phyloP scores from a whole-genome alignment of 805 yeast genomes.

The Henningerozyma blattae region DNA sequence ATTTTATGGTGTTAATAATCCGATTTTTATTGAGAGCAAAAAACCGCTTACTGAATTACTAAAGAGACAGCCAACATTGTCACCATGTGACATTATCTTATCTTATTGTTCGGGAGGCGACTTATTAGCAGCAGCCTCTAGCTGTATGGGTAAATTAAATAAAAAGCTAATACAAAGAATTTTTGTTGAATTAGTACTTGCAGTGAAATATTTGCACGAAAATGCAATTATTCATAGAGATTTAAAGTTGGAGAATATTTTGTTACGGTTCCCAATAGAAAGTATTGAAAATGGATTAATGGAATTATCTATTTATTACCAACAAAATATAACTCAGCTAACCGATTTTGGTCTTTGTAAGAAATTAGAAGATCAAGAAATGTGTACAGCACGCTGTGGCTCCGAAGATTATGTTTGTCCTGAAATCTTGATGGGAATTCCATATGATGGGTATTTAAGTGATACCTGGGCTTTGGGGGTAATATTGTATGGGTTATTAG shows the following conservation, averaged over 20 bases:
- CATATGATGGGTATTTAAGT: constrained; percentile 82
- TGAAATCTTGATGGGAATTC: constrained; percentile 78
- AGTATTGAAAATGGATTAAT: constrained; percentile 10
- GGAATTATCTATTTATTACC: constrained; percentile 5
- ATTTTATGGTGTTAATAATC: constrained; percentile 36
- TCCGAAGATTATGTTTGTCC: constrained; percentile 96
- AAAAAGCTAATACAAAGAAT: constrained; percentile 45
- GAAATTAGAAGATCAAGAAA: constrained; percentile 44
- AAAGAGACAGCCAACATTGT: constrained; percentile 20
- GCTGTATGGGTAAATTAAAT: constrained; percentile 28
- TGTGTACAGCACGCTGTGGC: constrained; percentile 83
- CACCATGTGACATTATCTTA: constrained; percentile 42
- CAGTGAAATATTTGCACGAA: constrained; percentile 61
- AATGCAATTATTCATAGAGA: constrained; percentile 76
- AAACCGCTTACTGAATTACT: constrained; percentile 20
- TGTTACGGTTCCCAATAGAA: constrained; percentile 33
- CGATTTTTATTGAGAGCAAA: constrained; percentile 12
- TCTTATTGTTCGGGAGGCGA: constrained; percentile 83
- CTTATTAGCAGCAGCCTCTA: constrained; percentile 49
- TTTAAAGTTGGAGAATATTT: constrained; percentile 74
- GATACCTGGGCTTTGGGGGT: constrained; percentile 97
- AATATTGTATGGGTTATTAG: constrained; percentile 70
- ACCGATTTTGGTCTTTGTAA: constrained; percentile 89
- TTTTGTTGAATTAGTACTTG: constrained; percentile 57
- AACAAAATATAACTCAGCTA: constrained; percentile 37